phyloP scores from a whole-genome alignment of 495 filamentous ascomycete species.

The Thermochaetoides thermophila region DNA sequence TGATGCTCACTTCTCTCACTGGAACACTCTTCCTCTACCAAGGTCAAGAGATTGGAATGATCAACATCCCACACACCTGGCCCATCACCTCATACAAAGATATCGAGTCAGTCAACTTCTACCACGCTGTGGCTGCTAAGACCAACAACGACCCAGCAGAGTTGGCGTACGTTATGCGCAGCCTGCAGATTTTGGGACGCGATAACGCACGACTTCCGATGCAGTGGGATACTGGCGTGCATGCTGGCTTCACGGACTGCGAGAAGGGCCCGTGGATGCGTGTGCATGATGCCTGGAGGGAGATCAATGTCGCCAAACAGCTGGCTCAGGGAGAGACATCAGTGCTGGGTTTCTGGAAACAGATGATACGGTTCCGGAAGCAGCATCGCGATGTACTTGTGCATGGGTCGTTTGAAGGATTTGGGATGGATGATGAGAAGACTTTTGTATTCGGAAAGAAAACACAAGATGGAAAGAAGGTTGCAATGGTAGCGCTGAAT shows the following conservation, averaged over 20 bases:
- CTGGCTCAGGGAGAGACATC: conserved; percentile 16
- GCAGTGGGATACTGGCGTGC: conserved; percentile 38
- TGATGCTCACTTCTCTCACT: conserved; percentile 32
- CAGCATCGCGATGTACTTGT: conserved; percentile 28
- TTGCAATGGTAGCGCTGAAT: conserved; percentile 19
- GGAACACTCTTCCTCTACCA: conserved; percentile 65
- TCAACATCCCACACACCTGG: conserved; percentile 52
- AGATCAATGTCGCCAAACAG: conserved; percentile 38
- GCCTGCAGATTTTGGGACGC: conserved; percentile 39
- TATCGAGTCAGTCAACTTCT: conserved; percentile 53
- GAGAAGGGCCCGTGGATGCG: conserved; percentile 38
- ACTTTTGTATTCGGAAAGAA: conserved; percentile 33
- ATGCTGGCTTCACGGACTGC: conserved; percentile 15
- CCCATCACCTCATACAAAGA: conserved; percentile 56
- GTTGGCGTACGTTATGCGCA: conserved; percentile 39
- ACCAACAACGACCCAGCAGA: conserved; percentile 11
- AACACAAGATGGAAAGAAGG: conserved; percentile 6
- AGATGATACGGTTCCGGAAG: conserved; percentile 27
- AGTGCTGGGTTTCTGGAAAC: conserved; percentile 33
- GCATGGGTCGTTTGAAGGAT: conserved; percentile 29
- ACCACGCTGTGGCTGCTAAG: conserved; percentile 21
- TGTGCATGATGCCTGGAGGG: conserved; percentile 36
- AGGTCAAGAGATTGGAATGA: conserved; percentile 66
- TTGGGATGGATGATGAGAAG: conserved; percentile 22
- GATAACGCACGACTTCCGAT: conserved; percentile 45